phyloP scores from a whole-genome alignment of 2,329 filamentous ascomycete genomes.

The Botrytis elliptica region DNA sequence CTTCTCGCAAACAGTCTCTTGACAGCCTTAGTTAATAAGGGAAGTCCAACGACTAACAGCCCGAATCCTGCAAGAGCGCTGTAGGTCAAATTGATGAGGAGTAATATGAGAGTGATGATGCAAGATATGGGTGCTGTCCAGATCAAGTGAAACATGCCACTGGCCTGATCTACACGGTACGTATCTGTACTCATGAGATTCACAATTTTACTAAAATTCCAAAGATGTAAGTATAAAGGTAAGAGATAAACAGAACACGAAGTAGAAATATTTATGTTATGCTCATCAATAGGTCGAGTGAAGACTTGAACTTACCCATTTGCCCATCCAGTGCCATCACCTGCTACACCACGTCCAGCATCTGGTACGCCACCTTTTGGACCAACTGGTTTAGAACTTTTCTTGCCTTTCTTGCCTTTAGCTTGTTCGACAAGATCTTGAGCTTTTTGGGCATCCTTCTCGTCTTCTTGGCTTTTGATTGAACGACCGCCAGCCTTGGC shows the following conservation, averaged over 20 bases:
- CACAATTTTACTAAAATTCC: neutral
- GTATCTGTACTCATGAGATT: constrained; percentile 96
- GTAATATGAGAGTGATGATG: constrained; percentile 73
- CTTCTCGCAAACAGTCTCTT: constrained; percentile 73
- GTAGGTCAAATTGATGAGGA: constrained; percentile 85
- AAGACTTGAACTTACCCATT: constrained; percentile 57
- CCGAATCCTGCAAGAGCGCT: constrained; percentile 87
- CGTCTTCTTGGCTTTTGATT: constrained; percentile 35
- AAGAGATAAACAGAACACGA: neutral
- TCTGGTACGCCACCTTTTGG: constrained; percentile 43
- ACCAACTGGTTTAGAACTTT: constrained; percentile 45
- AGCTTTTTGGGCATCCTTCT: constrained; percentile 38
- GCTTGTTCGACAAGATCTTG: constrained; percentile 47
- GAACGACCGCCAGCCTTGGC: constrained; percentile 78
- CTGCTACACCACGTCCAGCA: constrained; percentile 51
- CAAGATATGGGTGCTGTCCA: constrained; percentile 85
- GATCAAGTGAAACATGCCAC: constrained; percentile 82
- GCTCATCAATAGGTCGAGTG: neutral
- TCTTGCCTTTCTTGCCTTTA: constrained; percentile 44
- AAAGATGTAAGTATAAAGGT: neutral
- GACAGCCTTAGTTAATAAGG: constrained; percentile 74
- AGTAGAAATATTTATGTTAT: neutral
- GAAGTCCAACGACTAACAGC: constrained; percentile 74
- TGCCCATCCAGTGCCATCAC: constrained; percentile 80
- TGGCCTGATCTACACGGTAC: constrained; percentile 86